Percentiles rank a stretch among this genome's conserved stretches.
These are phyloP conservation scores for Agrostemma githago DNA, from an alignment of 148 eudicot species.

Conservation along the genomic window DNA sequence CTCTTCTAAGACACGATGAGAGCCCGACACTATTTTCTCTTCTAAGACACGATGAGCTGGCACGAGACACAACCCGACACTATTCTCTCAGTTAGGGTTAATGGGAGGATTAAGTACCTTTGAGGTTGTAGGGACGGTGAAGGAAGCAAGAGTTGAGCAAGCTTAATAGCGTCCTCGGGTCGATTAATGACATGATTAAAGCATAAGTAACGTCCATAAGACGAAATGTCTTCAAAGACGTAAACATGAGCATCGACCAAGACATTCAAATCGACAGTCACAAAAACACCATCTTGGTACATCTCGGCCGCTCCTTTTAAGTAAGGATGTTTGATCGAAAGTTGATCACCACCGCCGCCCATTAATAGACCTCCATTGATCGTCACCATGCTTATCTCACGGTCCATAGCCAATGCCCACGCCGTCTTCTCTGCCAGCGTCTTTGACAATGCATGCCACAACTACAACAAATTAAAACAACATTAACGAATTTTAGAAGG, in stretches of 20 bases:
- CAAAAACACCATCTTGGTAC: conserved; percentile 61
- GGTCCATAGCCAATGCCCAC: conserved; percentile 76
- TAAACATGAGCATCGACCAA: conserved; percentile 51
- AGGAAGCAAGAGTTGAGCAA: conserved; percentile 44
- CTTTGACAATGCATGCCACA: conserved; percentile 71
- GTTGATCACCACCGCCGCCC: conserved; percentile 30
- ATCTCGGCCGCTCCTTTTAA: conserved; percentile 79
- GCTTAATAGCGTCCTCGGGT: conserved; percentile 39
- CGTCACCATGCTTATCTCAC: conserved; percentile 57
- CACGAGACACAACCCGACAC: no score
- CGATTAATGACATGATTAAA: conserved; percentile 51
- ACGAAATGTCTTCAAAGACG: conserved; percentile 49
- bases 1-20: no score
- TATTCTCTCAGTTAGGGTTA: no score
- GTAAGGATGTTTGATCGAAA: conserved; percentile 44
- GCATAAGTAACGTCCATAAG: conserved; percentile 64
- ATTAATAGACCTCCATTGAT: conserved; percentile 52
- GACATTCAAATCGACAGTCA: conserved; percentile 44
- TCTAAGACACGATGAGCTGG: no score
- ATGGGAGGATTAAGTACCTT: conserved; percentile 24
- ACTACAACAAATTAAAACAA: conserved; percentile 21
- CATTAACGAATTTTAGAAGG: no score
- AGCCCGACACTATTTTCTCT: no score
- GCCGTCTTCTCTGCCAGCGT: conserved; percentile 68
- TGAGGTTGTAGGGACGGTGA: conserved; percentile 31